A percentile compares a stretch with the other conserved stretches of the same genome.
phyloP scores from a whole-genome alignment of 2,329 filamentous ascomycete genomes.

The Ceratocystis diversiconidia region DNA sequence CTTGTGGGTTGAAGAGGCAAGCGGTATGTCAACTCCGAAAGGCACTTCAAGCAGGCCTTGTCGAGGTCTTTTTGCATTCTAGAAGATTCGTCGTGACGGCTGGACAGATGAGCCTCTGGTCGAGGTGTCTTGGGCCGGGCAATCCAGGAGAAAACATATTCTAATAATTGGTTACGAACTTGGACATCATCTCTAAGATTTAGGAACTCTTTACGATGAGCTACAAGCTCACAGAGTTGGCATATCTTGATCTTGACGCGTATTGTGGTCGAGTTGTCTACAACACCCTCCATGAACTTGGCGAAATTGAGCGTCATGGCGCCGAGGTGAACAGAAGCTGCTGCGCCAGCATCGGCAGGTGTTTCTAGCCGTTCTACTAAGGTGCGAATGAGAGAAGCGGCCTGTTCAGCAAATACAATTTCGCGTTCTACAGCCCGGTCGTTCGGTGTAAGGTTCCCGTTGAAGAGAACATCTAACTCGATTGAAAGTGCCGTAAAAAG shows the following conservation, averaged over 20 bases:
- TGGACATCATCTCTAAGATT: conserved; percentile 55
- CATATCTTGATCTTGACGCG: conserved; percentile 57
- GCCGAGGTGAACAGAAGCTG: conserved; percentile 50
- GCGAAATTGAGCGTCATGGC: conserved; percentile 51
- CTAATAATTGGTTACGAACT: conserved; percentile 53
- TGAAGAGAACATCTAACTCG: conserved; percentile 49
- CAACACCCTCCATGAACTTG: conserved; percentile 46
- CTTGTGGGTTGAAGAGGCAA: conserved; percentile 52
- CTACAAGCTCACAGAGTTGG: conserved; percentile 50
- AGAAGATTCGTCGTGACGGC: conserved; percentile 41
- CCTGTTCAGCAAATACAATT: conserved; percentile 53
- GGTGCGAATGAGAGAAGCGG: conserved; percentile 46
- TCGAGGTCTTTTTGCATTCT: conserved; percentile 52
- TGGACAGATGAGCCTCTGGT: conserved; percentile 28
- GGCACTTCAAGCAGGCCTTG: conserved; percentile 47
- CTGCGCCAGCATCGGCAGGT: conserved; percentile 46
- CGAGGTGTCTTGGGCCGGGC: conserved; percentile 42
- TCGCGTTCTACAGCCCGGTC: conserved; percentile 44
- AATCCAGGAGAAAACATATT: conserved; percentile 56
- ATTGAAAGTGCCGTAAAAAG: conserved; percentile 51
- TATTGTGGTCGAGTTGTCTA: conserved; percentile 41
- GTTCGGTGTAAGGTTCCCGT: conserved; percentile 25
- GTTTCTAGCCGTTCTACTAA: conserved; percentile 51
- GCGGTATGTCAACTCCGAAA: conserved; percentile 53
- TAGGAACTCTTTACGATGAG: conserved; percentile 51